These are phyloP conservation scores for Silene latifolia DNA, from an alignment of 148 eudicot species.

Conservation along the genomic window DNA sequence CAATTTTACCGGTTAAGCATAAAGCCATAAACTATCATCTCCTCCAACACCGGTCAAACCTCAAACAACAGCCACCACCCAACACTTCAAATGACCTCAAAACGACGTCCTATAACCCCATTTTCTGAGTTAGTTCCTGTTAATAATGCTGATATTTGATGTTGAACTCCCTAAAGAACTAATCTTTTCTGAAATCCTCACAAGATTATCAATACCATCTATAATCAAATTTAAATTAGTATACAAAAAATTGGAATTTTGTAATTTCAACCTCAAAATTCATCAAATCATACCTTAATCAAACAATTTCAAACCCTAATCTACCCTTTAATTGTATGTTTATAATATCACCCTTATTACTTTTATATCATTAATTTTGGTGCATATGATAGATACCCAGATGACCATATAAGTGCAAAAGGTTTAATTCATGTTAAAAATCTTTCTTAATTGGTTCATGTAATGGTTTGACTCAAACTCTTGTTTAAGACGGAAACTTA, in stretches of 20 bases:
- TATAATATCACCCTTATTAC: slow-evolving; percentile 5
- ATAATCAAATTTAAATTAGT: slow-evolving; percentile 21
- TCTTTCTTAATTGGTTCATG: too few relatives aligned
- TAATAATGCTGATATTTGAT: slow-evolving; percentile 3
- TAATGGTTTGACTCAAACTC: not conserved
- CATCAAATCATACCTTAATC: too few relatives aligned
- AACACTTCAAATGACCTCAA: not conserved
- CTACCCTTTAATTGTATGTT: slow-evolving; percentile 26
- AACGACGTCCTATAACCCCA: not conserved
- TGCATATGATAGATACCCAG: too few relatives aligned
- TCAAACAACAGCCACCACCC: too few relatives aligned
- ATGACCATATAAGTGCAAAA: too few relatives aligned
- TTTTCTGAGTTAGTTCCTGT: not conserved
- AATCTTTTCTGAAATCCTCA: slow-evolving; percentile 26
- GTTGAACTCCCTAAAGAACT: slow-evolving; percentile 18
- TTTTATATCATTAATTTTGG: slow-evolving; percentile 27
- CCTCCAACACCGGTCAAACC: too few relatives aligned
- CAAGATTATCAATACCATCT: slow-evolving; percentile 24
- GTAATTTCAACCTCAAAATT: slow-evolving; percentile 12
- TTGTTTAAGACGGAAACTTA: too few relatives aligned
- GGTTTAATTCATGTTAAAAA: too few relatives aligned
- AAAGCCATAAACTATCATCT: too few relatives aligned
- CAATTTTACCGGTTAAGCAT: too few relatives aligned
- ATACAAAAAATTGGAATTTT: slow-evolving; percentile 15
- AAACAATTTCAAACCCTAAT: slow-evolving; percentile 24